phyloP scores from a whole-genome alignment of 106 monocot genomes.

The Triglochin maritima region DNA sequence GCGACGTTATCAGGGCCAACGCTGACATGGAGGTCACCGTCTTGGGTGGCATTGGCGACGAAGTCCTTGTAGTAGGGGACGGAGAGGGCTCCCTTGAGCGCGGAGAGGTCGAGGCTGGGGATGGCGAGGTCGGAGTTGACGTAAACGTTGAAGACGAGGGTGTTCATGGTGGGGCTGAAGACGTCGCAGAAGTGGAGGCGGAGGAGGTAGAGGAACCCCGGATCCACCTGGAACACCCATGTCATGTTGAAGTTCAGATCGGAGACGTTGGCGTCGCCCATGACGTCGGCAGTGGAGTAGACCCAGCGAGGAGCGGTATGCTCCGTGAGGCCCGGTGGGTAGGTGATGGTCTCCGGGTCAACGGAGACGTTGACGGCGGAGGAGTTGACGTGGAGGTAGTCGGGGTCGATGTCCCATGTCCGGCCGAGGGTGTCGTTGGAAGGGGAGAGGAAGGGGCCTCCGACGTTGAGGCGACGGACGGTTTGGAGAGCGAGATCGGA shows the following conservation, averaged over 20 bases:
- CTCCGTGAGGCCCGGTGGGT: slow-evolving; percentile 18
- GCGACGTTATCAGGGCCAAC: slow-evolving; percentile 30
- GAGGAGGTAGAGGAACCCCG: slow-evolving; percentile 33
- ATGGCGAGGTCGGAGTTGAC: slow-evolving; percentile 18
- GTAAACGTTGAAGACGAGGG: slow-evolving; percentile 47
- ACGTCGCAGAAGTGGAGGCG: slow-evolving; percentile 83
- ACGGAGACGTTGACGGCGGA: neutral
- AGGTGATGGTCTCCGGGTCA: slow-evolving; percentile 1
- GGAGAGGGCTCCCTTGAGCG: slow-evolving; percentile 11
- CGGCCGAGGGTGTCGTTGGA: slow-evolving; percentile 49
- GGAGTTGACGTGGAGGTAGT: slow-evolving; percentile 12
- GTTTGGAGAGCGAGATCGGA: slow-evolving; percentile 32
- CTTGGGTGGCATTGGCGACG: slow-evolving; percentile 15
- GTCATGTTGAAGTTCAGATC: slow-evolving; percentile 45
- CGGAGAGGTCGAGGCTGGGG: slow-evolving; percentile 25
- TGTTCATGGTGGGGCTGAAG: slow-evolving; percentile 19
- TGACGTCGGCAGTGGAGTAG: slow-evolving; percentile 34
- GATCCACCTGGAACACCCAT: slow-evolving; percentile 51
- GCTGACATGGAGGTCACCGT: slow-evolving; percentile 21
- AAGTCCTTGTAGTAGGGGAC: slow-evolving; percentile 38
- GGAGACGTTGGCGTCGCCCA: slow-evolving; percentile 7
- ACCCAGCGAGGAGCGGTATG: slow-evolving; percentile 46
- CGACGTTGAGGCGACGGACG: slow-evolving; percentile 64
- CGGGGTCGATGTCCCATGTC: slow-evolving; percentile 43
- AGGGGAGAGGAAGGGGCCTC: slow-evolving; percentile 31